Conservation (phyloP, 345 rosid species). For the Stellera chamaejasme region DNA sequence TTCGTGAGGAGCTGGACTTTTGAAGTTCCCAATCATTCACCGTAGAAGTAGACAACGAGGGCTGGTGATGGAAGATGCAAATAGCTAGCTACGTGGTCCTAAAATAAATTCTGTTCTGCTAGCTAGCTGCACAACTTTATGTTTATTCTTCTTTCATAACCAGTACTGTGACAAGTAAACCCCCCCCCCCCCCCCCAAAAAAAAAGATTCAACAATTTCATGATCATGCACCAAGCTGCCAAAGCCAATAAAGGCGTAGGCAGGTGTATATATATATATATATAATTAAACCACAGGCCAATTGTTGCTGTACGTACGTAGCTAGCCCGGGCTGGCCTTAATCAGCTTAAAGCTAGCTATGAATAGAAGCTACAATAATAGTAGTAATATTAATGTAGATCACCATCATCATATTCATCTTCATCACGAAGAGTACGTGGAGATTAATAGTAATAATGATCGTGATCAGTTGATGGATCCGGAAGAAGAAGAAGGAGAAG, state of each 20-base stretch:
- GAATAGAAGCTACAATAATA: too few relatives aligned
- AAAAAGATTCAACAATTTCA: too few relatives aligned
- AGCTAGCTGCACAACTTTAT: constrained; percentile 1
- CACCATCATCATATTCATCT: constrained; percentile 8
- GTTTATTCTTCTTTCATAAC: constrained; percentile 8
- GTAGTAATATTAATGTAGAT: not conserved
- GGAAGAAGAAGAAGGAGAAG: constrained; percentile 42
- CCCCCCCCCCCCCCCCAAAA: too few relatives aligned
- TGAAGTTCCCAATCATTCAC: constrained; percentile 16
- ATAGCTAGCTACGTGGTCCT: constrained; percentile 31
- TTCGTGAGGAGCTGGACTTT: not conserved
- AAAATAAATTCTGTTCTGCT: constrained; percentile 10
- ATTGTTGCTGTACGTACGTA: too few relatives aligned
- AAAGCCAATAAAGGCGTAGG: too few relatives aligned
- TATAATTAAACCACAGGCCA: too few relatives aligned
- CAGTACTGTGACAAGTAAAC: constrained; percentile 4
- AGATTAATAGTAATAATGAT: constrained; percentile 22
- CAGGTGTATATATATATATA: too few relatives aligned
- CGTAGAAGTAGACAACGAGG: constrained; percentile 2
- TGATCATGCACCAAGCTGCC: too few relatives aligned
- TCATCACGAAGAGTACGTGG: constrained; percentile 14
- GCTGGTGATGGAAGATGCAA: constrained; percentile 8
- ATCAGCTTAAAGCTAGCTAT: too few relatives aligned
- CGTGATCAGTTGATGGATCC: constrained; percentile 21
- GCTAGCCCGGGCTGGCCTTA: too few relatives aligned